Evolutionary conservation across 2,329 filamentous ascomycete genomes (phyloP), one percentile per base, ranked within the genome.

Genomic region (Ceratocystis smalleyi): DNA sequence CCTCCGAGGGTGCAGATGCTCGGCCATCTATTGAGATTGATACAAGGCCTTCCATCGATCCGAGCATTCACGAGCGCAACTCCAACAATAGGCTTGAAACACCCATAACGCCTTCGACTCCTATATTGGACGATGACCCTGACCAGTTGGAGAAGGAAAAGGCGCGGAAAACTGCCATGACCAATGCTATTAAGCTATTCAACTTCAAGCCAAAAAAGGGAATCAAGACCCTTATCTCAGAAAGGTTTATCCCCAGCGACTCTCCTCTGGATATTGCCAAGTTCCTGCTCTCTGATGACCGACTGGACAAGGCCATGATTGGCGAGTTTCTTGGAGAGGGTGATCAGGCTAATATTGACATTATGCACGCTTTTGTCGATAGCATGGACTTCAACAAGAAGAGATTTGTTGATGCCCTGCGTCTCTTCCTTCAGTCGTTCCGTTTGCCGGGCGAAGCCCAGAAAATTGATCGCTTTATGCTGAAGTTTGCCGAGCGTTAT

Each of bases 391-490:
- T 99, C 69, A 82, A 83, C 8, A 91, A 91, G 73, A 89, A 86
- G 64, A 86, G 91, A 1, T 99, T 99, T 70, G 92, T 96, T 5
- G 92, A 96, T 74, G 87, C 94, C 15, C 77, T 99, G 30, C 85
- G 94, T 45, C 86, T 90, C 66, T 99, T 99, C 71, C 77, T 99
- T 12, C 94, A 99, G 73, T 88, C 90, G 32, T 99, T 99, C 78
- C 87, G 94, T 68, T 78, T 99, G 15, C 94, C 94, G 0, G 94
- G 94, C 67, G 94, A 99, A 75, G 91, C 91, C 0, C 94, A 99
- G 73, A 99, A 99, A 77, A 99, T 99, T 69, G 94, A 99, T 83
- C 89, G 94, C 59, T 95, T 97, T 75, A 97, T 99, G 94, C 78
- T 99, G 69, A 99, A 99, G 74, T 99, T 97, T 75, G 94, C 94